Conservation (phyloP, 345 rosid genomes). For the Erucastrum elatum region DNA sequence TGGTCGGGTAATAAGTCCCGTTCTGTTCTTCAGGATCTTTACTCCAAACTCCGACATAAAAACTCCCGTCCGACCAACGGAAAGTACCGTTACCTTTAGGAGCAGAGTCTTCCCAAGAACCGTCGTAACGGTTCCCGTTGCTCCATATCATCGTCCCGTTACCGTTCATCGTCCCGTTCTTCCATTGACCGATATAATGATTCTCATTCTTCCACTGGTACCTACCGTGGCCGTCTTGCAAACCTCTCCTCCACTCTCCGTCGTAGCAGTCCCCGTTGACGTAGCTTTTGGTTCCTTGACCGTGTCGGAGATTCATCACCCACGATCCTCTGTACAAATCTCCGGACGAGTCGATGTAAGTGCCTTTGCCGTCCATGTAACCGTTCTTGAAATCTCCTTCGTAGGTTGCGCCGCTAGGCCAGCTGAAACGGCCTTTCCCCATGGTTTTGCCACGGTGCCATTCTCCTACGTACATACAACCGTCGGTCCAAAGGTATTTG, state of each 20-base stretch:
- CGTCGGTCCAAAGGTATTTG: conserved; percentile 87
- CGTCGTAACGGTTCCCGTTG: conserved; percentile 85
- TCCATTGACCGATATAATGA: conserved; percentile 83
- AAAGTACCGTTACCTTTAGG: conserved; percentile 92
- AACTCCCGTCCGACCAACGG: conserved; percentile 70
- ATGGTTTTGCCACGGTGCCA: conserved; percentile 71
- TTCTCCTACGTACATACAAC: conserved; percentile 92
- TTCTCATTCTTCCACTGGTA: conserved; percentile 87
- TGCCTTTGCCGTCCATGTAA: conserved; percentile 86
- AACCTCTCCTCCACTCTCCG: conserved; percentile 88
- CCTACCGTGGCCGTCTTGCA: conserved; percentile 85
- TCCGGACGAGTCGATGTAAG: conserved; percentile 70
- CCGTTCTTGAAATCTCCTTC: conserved; percentile 94
- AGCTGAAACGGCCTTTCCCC: conserved; percentile 84
- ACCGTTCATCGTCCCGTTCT: conserved; percentile 68
- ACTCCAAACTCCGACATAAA: conserved; percentile 92
- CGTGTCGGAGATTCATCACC: conserved; percentile 90
- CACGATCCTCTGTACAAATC: conserved; percentile 75
- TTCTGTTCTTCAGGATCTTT: conserved; percentile 70
- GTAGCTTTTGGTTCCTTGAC: conserved; percentile 68
- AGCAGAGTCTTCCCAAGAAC: conserved; percentile 81
- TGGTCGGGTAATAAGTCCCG: conserved; percentile 75
- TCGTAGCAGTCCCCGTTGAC: conserved; percentile 79
- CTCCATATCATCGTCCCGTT: conserved; percentile 85
- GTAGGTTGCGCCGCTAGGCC: conserved; percentile 95